Percentiles rank a stretch among this genome's conserved stretches.
Conservation (phyloP, 768 basidiomycete species). For the Phaffia australis region DNA sequence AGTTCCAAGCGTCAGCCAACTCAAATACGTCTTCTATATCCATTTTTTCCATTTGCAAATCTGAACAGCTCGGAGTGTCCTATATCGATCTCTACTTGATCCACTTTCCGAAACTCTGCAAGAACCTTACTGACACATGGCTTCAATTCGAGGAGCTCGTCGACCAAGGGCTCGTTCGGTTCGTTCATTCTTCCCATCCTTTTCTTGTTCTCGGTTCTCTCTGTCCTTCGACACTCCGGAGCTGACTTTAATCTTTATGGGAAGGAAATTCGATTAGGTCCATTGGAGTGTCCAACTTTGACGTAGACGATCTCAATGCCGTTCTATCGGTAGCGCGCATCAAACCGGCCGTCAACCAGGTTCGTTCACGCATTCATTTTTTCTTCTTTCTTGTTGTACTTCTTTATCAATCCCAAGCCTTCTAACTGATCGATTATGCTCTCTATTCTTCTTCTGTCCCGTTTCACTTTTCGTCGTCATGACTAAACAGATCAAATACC, state of each 20-base stretch:
- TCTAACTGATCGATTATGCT: too few relatives aligned
- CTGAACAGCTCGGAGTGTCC: slow-evolving; percentile 24
- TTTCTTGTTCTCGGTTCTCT: background rate
- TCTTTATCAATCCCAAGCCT: too few relatives aligned
- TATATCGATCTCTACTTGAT: slow-evolving; percentile 56
- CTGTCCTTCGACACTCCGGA: background rate
- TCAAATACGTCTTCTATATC: slow-evolving; percentile 27
- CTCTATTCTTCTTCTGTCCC: too few relatives aligned
- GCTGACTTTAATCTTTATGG: background rate
- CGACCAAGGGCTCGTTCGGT: slow-evolving; percentile 15
- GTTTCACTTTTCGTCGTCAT: too few relatives aligned
- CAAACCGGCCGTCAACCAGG: slow-evolving; percentile 18
- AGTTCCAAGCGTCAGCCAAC: background rate
- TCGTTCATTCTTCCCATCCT: background rate
- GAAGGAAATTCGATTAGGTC: background rate
- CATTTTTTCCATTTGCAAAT: slow-evolving; percentile 39
- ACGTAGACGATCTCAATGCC: background rate
- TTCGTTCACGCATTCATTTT: too few relatives aligned
- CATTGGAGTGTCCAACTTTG: slow-evolving; percentile 18
- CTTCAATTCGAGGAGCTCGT: slow-evolving; percentile 15
- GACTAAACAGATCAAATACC: slow-evolving; percentile 20
- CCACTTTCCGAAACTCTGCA: slow-evolving; percentile 38
- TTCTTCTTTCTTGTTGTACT: too few relatives aligned
- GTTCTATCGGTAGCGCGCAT: slow-evolving; percentile 21
- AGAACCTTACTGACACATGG: slow-evolving; percentile 11